Evolutionary conservation across 2,329 filamentous ascomycete genomes (phyloP).

Genomic region (Claviceps africana): DNA sequence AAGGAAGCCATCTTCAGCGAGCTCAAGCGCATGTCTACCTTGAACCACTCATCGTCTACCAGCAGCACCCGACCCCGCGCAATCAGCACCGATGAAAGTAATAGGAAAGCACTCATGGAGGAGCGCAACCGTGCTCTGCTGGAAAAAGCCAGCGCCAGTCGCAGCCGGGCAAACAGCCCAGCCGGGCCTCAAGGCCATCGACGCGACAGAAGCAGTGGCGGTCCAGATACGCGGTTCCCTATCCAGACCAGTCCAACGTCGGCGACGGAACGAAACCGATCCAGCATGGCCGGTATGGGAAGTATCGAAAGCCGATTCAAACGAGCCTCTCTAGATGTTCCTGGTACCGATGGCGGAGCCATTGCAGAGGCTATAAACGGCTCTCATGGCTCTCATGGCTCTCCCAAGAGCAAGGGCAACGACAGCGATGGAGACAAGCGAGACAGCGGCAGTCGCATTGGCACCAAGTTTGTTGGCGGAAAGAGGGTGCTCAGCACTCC

Average conservation of each 20-base stretch:
- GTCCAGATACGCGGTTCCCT: constrained; percentile 69
- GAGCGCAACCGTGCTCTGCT: constrained; percentile 76
- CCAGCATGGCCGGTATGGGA: constrained; percentile 33
- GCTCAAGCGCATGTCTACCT: constrained; percentile 73
- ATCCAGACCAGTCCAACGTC: constrained; percentile 54
- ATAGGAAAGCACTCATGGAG: constrained; percentile 85
- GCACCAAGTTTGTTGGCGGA: constrained; percentile 33
- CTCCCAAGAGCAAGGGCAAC: constrained; percentile 11
- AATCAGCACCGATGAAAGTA: constrained; percentile 90
- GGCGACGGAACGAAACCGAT: constrained; percentile 33
- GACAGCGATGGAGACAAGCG: constrained; percentile 38
- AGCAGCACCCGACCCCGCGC: constrained; percentile 56
- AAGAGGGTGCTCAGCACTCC: constrained; percentile 25
- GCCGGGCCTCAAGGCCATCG: constrained; percentile 50
- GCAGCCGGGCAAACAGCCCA: constrained; percentile 63
- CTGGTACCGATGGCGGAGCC: constrained; percentile 37
- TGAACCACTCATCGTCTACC: constrained; percentile 49
- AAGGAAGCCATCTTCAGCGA: constrained; percentile 94
- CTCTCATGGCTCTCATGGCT: constrained; percentile 3
- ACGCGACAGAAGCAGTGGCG: constrained; percentile 65
- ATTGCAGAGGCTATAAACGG: constrained; percentile 30
- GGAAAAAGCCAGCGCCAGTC: constrained; percentile 46
- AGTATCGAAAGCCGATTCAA: constrained; percentile 31
- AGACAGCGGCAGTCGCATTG: constrained; percentile 42
- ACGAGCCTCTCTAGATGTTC: constrained; percentile 69